Base-by-base conservation (phyloP, 352 stramenopile genomes). In the Peronospora destructor region DNA sequence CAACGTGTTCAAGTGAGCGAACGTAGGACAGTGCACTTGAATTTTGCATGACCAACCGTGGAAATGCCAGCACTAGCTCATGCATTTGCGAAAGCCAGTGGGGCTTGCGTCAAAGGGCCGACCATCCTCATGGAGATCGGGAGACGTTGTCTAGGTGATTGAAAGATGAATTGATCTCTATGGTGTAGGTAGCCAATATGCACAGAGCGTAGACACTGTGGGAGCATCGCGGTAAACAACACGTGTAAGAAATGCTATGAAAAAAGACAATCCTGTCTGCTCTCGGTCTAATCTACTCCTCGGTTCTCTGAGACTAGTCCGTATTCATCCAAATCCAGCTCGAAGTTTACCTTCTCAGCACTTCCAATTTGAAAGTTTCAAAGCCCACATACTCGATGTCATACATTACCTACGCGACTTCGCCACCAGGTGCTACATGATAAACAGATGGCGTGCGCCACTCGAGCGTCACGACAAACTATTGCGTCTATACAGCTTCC, bases 1-100 rank as follows among this genome's bases (percentile, higher is more conserved):
- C 19, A 50, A 45, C 7, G 39, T 41, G 32, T 49, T 49, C 36
- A 21, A 37, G 13, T n/a, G 30, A 38, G 4, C 13, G 12, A 49
- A 41, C 50, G 37, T 30, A 61, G 17, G 33, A 30, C 29, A 34
- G 44, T 16, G 53, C 37, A 57, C 52, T 57, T 54, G 52, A 59
- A 63, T 59, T 32, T 59, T 39, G 32, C 35, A 53, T 58, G 64
- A 53, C 44, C 45, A 53, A 59, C 42, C 23, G 52, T 46, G 36
- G 58, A 66, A 61, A 33, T 60, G 59, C 34, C 59, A 68, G 49
- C 12, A 30, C 11, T 21, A 64, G 44, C 44, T 39, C 36, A 55
- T 28, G 35, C 19, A 45, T 68, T 68, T 55, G 60, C 38, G 41
- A 59, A 65, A 49, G 44, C 55, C 60, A 68, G 56, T 65, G 60